These are phyloP conservation scores for Senna siamea DNA, from an alignment of 306 rosid genomes.

Conservation along the genomic window DNA sequence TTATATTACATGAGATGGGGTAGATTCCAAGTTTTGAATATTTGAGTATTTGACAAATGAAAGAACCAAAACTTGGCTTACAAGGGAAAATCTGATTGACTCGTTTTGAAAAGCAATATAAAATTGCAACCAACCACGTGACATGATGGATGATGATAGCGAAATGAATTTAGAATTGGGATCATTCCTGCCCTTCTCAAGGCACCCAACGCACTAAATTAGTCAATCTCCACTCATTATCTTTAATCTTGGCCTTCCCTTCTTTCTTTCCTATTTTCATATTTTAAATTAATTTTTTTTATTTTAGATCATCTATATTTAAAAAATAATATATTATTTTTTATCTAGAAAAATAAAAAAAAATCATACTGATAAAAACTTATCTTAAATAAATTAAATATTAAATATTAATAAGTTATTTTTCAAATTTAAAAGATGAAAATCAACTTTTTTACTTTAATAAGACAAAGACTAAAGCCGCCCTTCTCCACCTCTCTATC, in stretches of 20 bases:
- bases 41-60: conserved; percentile 20
- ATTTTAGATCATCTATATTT: no score
- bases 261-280: not conserved
- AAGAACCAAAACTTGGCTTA: conserved; percentile 40
- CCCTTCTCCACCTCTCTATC: no score
- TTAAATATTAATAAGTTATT: no score
- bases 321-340: no score
- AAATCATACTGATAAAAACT: no score
- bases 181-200: conserved; percentile 25
- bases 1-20: conserved; percentile 26
- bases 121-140: conserved; percentile 39
- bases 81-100: conserved; percentile 46
- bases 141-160: not conserved
- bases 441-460: no score
- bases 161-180: conserved; percentile 35
- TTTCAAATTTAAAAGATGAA: no score
- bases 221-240: conserved; percentile 16
- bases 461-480: not conserved
- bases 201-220: conserved; percentile 9
- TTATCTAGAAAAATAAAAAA: no score
- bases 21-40: conserved; percentile 28
- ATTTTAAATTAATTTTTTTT: not conserved
- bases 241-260: not conserved
- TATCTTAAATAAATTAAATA: no score
- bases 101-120: not conserved